These are phyloP conservation scores for Tolypocladium ophioglossoides DNA, from an alignment of 2,329 filamentous ascomycete genomes.

Conservation along the genomic window DNA sequence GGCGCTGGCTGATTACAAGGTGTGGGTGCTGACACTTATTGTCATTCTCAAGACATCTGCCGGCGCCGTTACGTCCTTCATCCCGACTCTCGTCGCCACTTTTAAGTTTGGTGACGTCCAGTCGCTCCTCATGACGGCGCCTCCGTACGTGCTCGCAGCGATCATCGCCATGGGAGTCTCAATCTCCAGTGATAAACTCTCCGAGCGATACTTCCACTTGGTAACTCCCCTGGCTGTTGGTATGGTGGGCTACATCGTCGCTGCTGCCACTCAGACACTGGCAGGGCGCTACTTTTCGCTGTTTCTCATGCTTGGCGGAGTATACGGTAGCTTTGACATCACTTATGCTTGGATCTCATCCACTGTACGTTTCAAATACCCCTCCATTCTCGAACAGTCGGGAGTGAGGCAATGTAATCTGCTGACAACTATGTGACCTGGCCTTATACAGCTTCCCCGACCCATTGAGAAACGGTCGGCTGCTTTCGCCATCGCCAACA, in stretches of 20 bases:
- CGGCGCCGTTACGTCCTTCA: conserved; percentile 5
- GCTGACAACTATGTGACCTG: background rate
- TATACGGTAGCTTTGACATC: background rate
- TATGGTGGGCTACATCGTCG: background rate
- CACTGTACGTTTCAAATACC: background rate
- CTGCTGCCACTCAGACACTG: background rate
- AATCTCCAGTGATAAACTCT: background rate
- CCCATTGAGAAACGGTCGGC: background rate
- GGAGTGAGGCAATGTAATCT: background rate
- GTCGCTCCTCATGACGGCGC: background rate
- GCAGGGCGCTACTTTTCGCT: background rate
- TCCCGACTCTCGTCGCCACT: conserved; percentile 4
- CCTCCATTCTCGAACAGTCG: background rate
- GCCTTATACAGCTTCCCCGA: background rate
- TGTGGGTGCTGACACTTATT: conserved; percentile 6
- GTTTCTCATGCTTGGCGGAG: background rate
- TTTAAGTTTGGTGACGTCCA: conserved; percentile 25
- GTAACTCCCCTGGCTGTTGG: background rate
- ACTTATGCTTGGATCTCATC: background rate
- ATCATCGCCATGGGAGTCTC: background rate
- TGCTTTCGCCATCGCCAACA: background rate
- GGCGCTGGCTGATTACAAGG: conserved; percentile 15
- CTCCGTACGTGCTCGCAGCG: background rate
- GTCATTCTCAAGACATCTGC: conserved; percentile 7
- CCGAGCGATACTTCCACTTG: background rate